A percentile compares a stretch with the other conserved stretches of the same genome.
phyloP scores from a whole-genome alignment of 2,329 filamentous ascomycete species.

The Penicillium palitans region DNA sequence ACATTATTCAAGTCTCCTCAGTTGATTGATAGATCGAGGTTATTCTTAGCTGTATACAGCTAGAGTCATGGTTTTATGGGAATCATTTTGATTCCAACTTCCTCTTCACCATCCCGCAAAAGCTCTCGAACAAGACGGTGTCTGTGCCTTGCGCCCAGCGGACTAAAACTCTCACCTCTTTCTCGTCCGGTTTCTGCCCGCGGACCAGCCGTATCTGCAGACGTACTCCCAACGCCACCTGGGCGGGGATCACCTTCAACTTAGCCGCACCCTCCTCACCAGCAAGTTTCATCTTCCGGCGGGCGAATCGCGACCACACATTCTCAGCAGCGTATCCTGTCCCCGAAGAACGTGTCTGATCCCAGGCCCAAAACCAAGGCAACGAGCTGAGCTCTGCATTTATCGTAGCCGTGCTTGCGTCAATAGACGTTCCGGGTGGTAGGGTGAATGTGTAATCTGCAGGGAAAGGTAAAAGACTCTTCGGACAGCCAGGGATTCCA shows the following conservation, averaged over 20 bases:
- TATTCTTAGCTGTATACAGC: neutral
- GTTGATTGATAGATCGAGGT: neutral
- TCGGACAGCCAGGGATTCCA: constrained; percentile 48
- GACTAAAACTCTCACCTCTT: constrained; percentile 53
- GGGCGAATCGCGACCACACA: constrained; percentile 75
- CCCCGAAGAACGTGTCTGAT: constrained; percentile 54
- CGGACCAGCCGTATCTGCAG: constrained; percentile 49
- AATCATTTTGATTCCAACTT: constrained; percentile 37
- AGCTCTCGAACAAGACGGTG: constrained; percentile 76
- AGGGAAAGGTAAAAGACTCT: constrained; percentile 55
- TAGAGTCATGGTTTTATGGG: neutral
- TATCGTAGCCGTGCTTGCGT: constrained; percentile 40
- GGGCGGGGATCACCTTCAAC: constrained; percentile 33
- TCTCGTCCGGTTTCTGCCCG: constrained; percentile 30
- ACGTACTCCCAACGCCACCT: constrained; percentile 59
- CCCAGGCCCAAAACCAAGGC: constrained; percentile 67
- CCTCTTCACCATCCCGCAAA: constrained; percentile 74
- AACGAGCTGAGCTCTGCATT: constrained; percentile 55
- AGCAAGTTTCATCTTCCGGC: constrained; percentile 53
- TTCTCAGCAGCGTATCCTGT: constrained; percentile 64
- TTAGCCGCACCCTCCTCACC: constrained; percentile 25
- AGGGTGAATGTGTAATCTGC: constrained; percentile 51
- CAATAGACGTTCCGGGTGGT: constrained; percentile 26
- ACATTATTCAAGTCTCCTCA: neutral
- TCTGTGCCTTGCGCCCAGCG: constrained; percentile 78